A percentile compares a stretch with the other conserved stretches of the same genome.
These are phyloP conservation scores for Chlamydomonas sp. DNA, from an alignment of 139 green algal species.

Conservation along the genomic window DNA sequence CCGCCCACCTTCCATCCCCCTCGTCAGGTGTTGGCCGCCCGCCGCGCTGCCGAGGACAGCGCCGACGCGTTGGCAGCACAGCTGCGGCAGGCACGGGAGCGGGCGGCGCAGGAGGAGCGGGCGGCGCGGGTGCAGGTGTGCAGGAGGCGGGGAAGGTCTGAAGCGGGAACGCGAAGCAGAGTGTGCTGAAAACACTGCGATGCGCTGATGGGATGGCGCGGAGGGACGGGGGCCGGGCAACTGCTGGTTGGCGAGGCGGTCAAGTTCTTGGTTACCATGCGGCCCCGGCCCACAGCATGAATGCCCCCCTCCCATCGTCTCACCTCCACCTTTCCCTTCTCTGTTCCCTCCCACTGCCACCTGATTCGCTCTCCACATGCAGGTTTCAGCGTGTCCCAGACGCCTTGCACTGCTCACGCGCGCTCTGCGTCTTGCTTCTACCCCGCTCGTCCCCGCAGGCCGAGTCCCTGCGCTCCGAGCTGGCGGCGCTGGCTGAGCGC, in stretches of 20 bases:
- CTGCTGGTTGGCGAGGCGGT: too few species aligned
- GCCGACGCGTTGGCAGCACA: not conserved
- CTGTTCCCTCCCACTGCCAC: too few species aligned
- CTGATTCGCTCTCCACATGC: too few species aligned
- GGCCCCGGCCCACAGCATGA: too few species aligned
- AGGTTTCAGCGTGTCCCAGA: too few species aligned
- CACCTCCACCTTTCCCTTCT: too few species aligned
- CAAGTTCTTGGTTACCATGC: too few species aligned
- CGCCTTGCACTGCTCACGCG: too few species aligned
- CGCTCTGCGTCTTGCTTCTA: too few species aligned
- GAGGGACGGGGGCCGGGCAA: too few species aligned
- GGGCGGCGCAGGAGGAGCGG: not conserved
- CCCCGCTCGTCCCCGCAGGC: not conserved
- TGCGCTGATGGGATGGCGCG: not conserved
- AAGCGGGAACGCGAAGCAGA: not conserved
- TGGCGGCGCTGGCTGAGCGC: not conserved
- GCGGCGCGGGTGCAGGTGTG: conserved; percentile 12
- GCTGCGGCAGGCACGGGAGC: not conserved
- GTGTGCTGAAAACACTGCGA: not conserved
- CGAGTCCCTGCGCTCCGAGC: conserved; percentile 8
- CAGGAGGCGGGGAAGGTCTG: not conserved
- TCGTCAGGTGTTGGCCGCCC: not conserved
- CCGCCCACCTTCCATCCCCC: too few species aligned
- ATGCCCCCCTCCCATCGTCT: too few species aligned
- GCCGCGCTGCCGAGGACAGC: not conserved